Conservation (phyloP, 1,284 basidiomycete species). For the Phellopilus nigrolimitatus region DNA sequence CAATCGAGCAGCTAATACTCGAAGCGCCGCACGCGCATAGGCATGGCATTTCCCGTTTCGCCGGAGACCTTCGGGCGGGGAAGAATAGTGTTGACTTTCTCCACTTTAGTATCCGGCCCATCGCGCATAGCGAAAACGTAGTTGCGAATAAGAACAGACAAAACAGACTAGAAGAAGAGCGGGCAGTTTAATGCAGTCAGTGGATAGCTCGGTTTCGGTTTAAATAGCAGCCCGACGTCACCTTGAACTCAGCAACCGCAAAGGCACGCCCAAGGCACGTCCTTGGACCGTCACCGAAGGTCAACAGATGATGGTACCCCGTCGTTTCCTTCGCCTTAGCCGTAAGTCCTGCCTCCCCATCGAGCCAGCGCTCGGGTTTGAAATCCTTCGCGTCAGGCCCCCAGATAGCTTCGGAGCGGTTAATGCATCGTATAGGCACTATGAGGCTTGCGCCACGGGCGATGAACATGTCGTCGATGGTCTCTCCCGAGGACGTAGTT, state of each 20-base stretch:
- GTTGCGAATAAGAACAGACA: slow-evolving; percentile 20
- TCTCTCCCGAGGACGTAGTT: not conserved
- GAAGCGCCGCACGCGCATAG: not conserved
- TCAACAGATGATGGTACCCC: slow-evolving; percentile 4
- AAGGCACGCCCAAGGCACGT: slow-evolving; percentile 7
- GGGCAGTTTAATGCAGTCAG: not conserved
- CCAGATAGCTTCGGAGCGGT: slow-evolving; percentile 46
- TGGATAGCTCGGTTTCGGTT: no score
- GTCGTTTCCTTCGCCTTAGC: not conserved
- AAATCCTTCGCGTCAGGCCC: slow-evolving; percentile 37
- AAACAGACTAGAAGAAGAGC: slow-evolving; percentile 6
- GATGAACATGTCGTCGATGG: not conserved
- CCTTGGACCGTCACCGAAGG: slow-evolving; percentile 6
- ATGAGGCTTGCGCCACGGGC: slow-evolving; percentile 32
- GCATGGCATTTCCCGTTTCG: slow-evolving; percentile 1
- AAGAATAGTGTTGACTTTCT: slow-evolving; percentile 2
- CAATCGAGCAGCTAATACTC: no score
- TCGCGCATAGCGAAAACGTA: slow-evolving; percentile 21
- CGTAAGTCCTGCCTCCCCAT: not conserved
- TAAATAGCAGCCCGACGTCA: not conserved
- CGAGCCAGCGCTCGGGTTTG: slow-evolving; percentile 38
- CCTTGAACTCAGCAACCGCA: slow-evolving; percentile 6
- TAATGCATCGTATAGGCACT: slow-evolving; percentile 39
- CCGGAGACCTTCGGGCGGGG: slow-evolving; percentile 3
- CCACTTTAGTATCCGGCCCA: slow-evolving; percentile 21